phyloP scores from a whole-genome alignment of 805 yeast genomes.

The Millerozyma miso region DNA sequence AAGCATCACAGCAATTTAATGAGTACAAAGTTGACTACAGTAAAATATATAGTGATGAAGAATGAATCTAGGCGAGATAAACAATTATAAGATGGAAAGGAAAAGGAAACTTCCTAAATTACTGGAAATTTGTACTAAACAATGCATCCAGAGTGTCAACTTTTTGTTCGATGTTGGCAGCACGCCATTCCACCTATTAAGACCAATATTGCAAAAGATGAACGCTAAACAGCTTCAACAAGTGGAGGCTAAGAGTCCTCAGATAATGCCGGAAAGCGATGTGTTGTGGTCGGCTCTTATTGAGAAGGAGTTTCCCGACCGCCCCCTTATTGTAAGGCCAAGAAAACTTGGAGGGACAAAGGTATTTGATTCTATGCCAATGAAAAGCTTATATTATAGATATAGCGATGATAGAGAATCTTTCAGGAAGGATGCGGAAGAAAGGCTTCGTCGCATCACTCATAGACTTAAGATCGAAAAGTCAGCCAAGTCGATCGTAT shows the following conservation, averaged over 20 bases:
- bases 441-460: slow-evolving; percentile 40
- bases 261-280: slow-evolving; percentile 38
- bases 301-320: slow-evolving; percentile 43
- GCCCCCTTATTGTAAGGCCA: slow-evolving; percentile 24
- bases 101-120: slow-evolving; percentile 3
- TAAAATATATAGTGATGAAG: not conserved
- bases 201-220: slow-evolving; percentile 44
- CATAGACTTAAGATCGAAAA: slow-evolving; percentile 35
- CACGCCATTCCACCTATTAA: slow-evolving; percentile 43
- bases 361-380: slow-evolving; percentile 19
- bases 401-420: slow-evolving; percentile 39
- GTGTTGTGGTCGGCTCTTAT: slow-evolving; percentile 44
- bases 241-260: slow-evolving; percentile 42
- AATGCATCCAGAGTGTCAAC: slow-evolving; percentile 17
- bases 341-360: not conserved
- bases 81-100: not conserved
- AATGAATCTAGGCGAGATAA: not conserved
- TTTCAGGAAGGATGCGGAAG: slow-evolving; percentile 42
- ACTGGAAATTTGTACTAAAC: slow-evolving; percentile 11
- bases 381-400: slow-evolving; percentile 34
- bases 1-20: not conserved
- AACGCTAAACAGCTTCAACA: slow-evolving; percentile 38
- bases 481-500: slow-evolving; percentile 36
- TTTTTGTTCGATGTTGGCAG: slow-evolving; percentile 21
- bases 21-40: not conserved